phyloP scores from a whole-genome alignment of 148 eudicot genomes.

The Arctostaphylos glauca region DNA sequence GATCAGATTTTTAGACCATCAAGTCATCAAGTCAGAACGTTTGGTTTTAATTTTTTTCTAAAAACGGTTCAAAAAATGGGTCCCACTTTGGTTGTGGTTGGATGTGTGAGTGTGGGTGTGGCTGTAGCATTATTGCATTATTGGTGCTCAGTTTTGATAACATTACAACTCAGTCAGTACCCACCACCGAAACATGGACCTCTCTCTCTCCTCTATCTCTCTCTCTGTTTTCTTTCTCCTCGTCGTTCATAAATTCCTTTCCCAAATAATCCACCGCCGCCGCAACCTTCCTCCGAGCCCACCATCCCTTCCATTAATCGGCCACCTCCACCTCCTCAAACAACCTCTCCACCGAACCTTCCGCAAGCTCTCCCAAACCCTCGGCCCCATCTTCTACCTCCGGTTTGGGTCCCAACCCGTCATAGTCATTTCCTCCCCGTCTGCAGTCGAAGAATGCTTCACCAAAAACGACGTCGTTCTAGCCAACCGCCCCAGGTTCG shows the following conservation, averaged over 20 bases:
- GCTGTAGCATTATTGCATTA: too few relatives aligned
- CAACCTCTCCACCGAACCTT: slow-evolving; percentile 9
- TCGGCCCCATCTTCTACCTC: slow-evolving; percentile 6
- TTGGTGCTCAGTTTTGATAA: too few relatives aligned
- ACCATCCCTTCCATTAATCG: slow-evolving; percentile 6
- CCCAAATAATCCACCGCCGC: background rate
- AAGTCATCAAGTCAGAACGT: too few relatives aligned
- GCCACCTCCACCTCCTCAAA: slow-evolving; percentile 20
- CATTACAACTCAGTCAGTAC: too few relatives aligned
- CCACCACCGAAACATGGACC: background rate
- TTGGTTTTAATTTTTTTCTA: too few relatives aligned
- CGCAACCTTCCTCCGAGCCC: slow-evolving; percentile 16
- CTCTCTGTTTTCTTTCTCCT: background rate
- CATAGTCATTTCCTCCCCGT: slow-evolving; percentile 3
- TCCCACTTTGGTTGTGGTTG: too few relatives aligned
- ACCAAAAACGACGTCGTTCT: slow-evolving; percentile 10
- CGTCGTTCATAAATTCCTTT: background rate
- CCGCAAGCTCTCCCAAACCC: background rate
- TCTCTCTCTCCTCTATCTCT: background rate
- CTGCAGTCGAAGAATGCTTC: slow-evolving; percentile 11
- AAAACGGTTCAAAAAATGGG: too few relatives aligned
- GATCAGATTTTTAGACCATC: too few relatives aligned
- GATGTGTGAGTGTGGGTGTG: too few relatives aligned
- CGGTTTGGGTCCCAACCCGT: background rate
- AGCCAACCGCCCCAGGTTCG: background rate